These are phyloP conservation scores for Hippophae gyantsensis DNA, from an alignment of 306 rosid species.

Conservation along the genomic window DNA sequence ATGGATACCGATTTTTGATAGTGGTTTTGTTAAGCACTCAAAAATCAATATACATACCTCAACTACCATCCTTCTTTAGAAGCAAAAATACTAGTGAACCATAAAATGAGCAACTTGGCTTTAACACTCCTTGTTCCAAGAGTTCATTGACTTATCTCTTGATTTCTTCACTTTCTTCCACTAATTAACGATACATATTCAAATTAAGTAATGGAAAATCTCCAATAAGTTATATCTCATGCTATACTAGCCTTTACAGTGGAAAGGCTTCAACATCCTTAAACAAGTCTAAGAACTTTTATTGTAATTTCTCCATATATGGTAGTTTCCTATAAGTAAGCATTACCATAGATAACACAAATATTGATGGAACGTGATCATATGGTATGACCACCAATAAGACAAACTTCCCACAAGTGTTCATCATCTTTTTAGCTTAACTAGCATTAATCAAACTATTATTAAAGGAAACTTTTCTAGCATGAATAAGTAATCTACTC, in stretches of 20 bases:
- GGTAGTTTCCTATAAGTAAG: background rate
- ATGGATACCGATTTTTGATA: background rate
- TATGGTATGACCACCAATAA: background rate
- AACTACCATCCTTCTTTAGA: background rate
- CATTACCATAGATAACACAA: background rate
- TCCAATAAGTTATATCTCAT: background rate
- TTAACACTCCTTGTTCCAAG: background rate
- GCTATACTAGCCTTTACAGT: background rate
- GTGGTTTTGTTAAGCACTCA: background rate
- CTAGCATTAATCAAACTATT: conserved; percentile 1
- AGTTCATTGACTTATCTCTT: background rate
- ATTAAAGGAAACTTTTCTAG: background rate
- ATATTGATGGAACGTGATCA: background rate
- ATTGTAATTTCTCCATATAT: background rate
- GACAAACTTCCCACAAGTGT: background rate
- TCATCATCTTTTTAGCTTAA: background rate
- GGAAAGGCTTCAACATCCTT: background rate
- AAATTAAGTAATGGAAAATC: background rate
- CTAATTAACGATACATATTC: background rate
- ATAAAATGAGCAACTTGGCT: background rate
- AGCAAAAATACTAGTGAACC: background rate
- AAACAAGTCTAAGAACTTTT: background rate
- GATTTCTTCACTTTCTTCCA: background rate
- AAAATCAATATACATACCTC: background rate
- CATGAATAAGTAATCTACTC: background rate